Evolutionary conservation across 768 basidiomycete species (phyloP).

Genomic region (Trametes punicea): DNA sequence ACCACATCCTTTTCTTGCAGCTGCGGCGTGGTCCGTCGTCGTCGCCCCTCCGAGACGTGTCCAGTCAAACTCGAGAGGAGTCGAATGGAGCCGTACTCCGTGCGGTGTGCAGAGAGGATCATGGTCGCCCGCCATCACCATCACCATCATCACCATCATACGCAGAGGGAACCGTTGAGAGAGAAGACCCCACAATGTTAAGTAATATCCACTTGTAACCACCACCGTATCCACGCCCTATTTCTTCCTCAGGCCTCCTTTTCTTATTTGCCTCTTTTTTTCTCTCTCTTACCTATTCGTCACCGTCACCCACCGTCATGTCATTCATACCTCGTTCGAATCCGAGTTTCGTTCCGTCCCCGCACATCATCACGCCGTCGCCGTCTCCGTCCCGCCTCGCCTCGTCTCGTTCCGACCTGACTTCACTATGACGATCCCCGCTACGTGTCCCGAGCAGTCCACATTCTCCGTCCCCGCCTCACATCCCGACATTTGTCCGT

Average conservation of each 20-base stretch:
- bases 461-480: background rate
- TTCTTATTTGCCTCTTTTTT: background rate
- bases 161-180: background rate
- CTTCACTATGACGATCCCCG: too few relatives aligned
- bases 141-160: background rate
- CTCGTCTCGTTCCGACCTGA: background rate
- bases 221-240: constrained; percentile 11
- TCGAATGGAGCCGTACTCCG: background rate
- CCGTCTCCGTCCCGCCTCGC: background rate
- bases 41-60: too few relatives aligned
- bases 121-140: too few relatives aligned
- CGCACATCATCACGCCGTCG: background rate
- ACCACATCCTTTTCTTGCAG: too few relatives aligned
- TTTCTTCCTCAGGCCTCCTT: background rate
- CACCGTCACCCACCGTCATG: background rate
- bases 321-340: background rate
- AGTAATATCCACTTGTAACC: constrained; percentile 6
- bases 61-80: too few relatives aligned
- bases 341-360: background rate
- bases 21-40: too few relatives aligned
- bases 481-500: too few relatives aligned
- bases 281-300: background rate
- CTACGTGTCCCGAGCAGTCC: background rate
- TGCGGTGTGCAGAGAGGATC: background rate
- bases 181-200: background rate